Evolutionary conservation across 2,329 filamentous ascomycete genomes (phyloP).

Genomic region (Rugonectria rugulosa): DNA sequence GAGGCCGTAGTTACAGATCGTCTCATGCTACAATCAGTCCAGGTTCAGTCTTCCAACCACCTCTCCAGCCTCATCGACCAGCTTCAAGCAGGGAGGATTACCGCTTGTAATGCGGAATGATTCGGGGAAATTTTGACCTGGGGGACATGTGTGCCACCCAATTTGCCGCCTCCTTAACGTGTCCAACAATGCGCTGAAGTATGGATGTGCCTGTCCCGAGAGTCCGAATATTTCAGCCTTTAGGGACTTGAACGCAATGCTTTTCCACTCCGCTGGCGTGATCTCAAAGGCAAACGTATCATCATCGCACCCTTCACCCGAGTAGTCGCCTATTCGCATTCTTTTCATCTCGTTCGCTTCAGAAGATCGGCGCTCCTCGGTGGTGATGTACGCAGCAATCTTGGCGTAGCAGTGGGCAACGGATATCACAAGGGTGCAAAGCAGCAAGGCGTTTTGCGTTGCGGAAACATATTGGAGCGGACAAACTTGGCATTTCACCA

Average conservation of each 20-base stretch:
- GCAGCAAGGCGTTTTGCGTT: neutral
- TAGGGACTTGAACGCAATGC: neutral
- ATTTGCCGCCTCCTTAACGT: neutral
- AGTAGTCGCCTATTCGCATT: neutral
- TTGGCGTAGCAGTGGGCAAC: neutral
- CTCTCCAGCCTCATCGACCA: neutral
- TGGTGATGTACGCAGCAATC: neutral
- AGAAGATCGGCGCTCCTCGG: neutral
- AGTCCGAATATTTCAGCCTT: neutral
- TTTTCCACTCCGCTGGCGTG: neutral
- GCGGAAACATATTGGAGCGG: neutral
- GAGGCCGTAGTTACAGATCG: too few relatives aligned
- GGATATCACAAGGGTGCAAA: neutral
- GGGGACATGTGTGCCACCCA: neutral
- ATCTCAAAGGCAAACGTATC: neutral
- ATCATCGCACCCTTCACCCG: neutral
- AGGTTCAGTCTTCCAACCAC: neutral
- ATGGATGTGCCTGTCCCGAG: neutral
- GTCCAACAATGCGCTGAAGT: neutral
- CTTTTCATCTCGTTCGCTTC: neutral
- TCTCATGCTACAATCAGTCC: too few relatives aligned
- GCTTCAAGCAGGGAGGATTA: neutral
- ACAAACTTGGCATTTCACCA: neutral
- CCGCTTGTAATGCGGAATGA: neutral
- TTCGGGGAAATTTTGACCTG: neutral